phyloP scores from a whole-genome alignment of 345 rosid species.

The Litchi chinensis region DNA sequence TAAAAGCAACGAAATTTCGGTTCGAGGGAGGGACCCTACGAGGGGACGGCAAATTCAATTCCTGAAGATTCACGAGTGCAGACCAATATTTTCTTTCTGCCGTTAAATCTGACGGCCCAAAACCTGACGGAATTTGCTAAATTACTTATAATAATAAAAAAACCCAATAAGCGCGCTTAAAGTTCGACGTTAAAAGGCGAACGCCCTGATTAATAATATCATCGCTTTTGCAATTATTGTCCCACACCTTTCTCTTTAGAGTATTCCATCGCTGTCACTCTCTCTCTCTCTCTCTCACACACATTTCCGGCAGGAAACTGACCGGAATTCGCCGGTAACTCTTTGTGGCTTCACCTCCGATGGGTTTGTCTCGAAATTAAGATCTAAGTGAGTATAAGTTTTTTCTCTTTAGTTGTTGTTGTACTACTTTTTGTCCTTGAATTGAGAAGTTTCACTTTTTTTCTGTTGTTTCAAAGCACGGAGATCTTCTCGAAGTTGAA shows the following conservation, averaged over 20 bases:
- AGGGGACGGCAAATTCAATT: conserved; percentile 28
- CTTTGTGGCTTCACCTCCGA: neutral
- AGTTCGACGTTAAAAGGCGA: conserved; percentile 26
- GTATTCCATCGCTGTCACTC: neutral
- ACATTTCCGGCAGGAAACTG: conserved; percentile 13
- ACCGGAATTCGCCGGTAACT: neutral
- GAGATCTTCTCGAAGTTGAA: conserved; percentile 1
- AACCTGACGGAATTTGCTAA: neutral
- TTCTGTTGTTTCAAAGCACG: neutral
- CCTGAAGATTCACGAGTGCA: conserved; percentile 21
- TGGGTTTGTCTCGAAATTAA: neutral
- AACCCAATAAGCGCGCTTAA: conserved; percentile 3
- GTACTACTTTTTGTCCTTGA: neutral
- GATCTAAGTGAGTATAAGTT: neutral
- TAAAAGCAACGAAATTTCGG: conserved; percentile 23
- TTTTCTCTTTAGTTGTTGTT: neutral
- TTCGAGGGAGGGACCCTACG: conserved; percentile 20
- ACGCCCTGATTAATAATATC: conserved; percentile 17
- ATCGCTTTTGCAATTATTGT: conserved; percentile 33
- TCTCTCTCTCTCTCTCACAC: neutral
- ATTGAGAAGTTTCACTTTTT: neutral
- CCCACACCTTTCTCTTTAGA: neutral
- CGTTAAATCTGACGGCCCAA: conserved; percentile 28
- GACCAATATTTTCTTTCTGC: conserved; percentile 1
- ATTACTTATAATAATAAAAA: neutral